Evolutionary conservation across 345 rosid species (phyloP), one percentile per base, ranked within the genome.

Genomic region (Punica granatum): DNA sequence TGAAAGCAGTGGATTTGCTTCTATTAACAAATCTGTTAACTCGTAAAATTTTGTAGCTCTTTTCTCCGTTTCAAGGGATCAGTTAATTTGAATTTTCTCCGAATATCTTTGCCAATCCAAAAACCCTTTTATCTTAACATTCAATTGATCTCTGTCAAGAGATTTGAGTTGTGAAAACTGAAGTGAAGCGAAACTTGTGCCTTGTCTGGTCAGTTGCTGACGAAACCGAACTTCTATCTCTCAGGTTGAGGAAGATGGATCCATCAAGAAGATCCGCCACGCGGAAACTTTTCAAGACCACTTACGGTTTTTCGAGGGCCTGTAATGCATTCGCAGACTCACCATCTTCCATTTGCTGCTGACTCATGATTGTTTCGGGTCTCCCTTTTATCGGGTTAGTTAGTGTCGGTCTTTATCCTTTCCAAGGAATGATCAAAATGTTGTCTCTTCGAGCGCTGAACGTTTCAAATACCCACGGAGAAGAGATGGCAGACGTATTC

Each of bases 281-380:
- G 96, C 79, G 3, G 98, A 93, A 80, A 86, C 88, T 66, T 90
- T 90, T 35, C 94, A 93, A 51, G 97, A 86, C 74, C 92, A 90
- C 77, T 60, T 90, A 75, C 84, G 84, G 51, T 86, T 86, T 77
- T 89, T 93, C 16, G 88, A 87, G 58, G 88, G 86, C 60, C 92
- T 90, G 26, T 90, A 74, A 84, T 49, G 18, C 19, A 13, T 56
- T 30, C 56, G 65, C 56, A 60, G 67, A 31, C 7, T 13, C 26
- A 15, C 58, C 58, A 33, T 26, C 14, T 30, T 67, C 35, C 64
- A 31, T 26, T 35, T 34, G 7, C 43, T 33, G 59, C 5, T 30
- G 48, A 34, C n/a, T 48, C 21, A 6, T 43, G 36, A 16, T 14
- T 63, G 49, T 53, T 21, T 6, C 41, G 41, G 23, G n/a, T 26